phyloP scores from a whole-genome alignment of 192 early-diverging fungal species.

The Funneliformis geosporum region DNA sequence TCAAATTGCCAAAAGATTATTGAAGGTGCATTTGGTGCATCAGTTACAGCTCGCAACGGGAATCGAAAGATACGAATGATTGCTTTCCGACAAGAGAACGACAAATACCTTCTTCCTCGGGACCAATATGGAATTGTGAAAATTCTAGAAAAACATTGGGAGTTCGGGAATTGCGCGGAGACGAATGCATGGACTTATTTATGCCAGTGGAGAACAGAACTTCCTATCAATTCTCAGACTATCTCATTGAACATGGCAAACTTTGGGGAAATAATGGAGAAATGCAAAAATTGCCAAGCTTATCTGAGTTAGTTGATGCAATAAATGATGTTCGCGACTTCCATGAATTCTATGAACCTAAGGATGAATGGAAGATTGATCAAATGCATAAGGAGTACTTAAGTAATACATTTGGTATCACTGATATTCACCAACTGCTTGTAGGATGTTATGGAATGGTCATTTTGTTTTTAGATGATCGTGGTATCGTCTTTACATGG shows the following conservation, averaged over 20 bases:
- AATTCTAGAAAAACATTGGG: neutral
- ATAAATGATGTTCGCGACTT: neutral
- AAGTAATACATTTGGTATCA: neutral
- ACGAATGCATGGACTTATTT: neutral
- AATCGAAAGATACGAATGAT: neutral
- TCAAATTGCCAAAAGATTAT: too few relatives aligned
- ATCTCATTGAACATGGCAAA: neutral
- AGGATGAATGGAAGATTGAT: too few relatives aligned
- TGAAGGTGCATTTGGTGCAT: too few relatives aligned
- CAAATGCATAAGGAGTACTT: neutral
- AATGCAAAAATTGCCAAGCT: neutral
- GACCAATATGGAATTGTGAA: neutral
- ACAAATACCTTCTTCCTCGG: neutral
- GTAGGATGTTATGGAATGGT: constrained; percentile 8
- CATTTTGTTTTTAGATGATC: constrained; percentile 6
- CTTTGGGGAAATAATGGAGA: neutral
- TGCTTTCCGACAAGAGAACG: too few relatives aligned
- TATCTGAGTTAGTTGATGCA: neutral
- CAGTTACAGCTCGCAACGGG: neutral
- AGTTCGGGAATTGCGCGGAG: neutral
- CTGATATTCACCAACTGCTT: neutral
- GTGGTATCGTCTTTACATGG: neutral
- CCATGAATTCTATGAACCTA: too few relatives aligned
- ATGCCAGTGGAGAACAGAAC: neutral
- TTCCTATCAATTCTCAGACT: neutral